phyloP scores from a whole-genome alignment of 1,284 basidiomycete species.

The Pseudozyma tsukubaensis region DNA sequence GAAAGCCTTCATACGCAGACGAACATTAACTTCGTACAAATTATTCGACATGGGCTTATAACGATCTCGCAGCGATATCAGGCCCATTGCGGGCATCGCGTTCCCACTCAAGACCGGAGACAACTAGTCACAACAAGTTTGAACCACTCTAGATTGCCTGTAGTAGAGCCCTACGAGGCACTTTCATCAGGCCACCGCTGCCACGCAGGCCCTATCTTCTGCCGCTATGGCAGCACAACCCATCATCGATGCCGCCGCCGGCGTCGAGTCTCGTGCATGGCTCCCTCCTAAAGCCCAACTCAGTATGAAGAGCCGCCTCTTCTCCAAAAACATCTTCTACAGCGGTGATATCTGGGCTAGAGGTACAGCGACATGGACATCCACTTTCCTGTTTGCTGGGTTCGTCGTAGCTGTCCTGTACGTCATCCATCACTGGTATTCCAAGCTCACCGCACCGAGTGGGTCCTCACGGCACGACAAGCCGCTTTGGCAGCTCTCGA shows the following conservation, averaged over 20 bases:
- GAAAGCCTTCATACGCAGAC: too few relatives aligned
- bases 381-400: slow-evolving; percentile 10
- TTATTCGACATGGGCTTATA: too few relatives aligned
- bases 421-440: slow-evolving; percentile 8
- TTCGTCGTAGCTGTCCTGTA: slow-evolving; percentile 6
- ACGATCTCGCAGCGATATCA: too few relatives aligned
- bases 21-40: too few relatives aligned
- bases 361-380: slow-evolving; percentile 19
- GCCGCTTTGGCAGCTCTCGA: slow-evolving; percentile 24
- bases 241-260: background rate
- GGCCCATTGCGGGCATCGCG: too few relatives aligned
- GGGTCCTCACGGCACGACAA: slow-evolving; percentile 17
- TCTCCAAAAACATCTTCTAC: slow-evolving; percentile 28
- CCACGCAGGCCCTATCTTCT: slow-evolving; percentile 6
- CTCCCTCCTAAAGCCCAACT: slow-evolving; percentile 13
- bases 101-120: too few relatives aligned
- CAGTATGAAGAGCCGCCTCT: slow-evolving; percentile 16
- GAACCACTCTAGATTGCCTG: too few relatives aligned
- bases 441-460: background rate
- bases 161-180: too few relatives aligned
- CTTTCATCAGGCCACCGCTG: too few relatives aligned
- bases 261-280: slow-evolving; percentile 6
- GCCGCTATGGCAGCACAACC: background rate
- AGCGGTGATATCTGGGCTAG: slow-evolving; percentile 17
- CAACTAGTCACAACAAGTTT: too few relatives aligned